phyloP scores from a whole-genome alignment of 257 asterid species.

The Leptodermis oblonga region DNA sequence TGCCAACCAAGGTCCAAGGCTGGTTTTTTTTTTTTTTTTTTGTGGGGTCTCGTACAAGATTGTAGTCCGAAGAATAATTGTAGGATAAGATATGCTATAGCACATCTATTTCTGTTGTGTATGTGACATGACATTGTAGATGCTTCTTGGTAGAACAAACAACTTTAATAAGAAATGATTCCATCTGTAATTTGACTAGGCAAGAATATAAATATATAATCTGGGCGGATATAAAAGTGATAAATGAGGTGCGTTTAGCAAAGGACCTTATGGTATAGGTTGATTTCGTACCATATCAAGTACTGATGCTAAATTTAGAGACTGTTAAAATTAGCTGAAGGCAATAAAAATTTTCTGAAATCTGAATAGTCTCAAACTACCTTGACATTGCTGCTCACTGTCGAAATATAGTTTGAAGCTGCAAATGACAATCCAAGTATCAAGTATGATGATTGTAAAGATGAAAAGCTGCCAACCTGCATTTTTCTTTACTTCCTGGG shows the following conservation, averaged over 20 bases:
- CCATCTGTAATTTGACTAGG: not conserved
- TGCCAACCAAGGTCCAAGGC: not conserved
- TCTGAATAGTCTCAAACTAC: too few species aligned
- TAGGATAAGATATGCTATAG: too few species aligned
- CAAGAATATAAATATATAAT: not conserved
- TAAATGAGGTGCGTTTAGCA: not conserved
- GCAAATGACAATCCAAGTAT: not conserved
- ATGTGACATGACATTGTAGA: not conserved
- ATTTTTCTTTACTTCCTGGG: too few species aligned
- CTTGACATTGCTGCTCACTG: not conserved
- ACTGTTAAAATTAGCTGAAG: not conserved
- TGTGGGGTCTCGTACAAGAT: not conserved
- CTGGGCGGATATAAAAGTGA: not conserved
- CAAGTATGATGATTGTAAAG: not conserved
- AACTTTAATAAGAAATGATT: not conserved
- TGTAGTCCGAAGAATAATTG: not conserved
- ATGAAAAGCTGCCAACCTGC: not conserved
- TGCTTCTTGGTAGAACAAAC: not conserved
- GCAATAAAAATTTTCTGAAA: not conserved
- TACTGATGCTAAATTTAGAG: not conserved
- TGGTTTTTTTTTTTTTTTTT: too few species aligned
- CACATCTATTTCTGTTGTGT: conserved; percentile 4
- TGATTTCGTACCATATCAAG: not conserved
- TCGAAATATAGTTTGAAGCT: not conserved
- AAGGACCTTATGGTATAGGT: not conserved